Conservation (phyloP, 805 yeast genomes). For the Kazachstania bromeliacearum region DNA sequence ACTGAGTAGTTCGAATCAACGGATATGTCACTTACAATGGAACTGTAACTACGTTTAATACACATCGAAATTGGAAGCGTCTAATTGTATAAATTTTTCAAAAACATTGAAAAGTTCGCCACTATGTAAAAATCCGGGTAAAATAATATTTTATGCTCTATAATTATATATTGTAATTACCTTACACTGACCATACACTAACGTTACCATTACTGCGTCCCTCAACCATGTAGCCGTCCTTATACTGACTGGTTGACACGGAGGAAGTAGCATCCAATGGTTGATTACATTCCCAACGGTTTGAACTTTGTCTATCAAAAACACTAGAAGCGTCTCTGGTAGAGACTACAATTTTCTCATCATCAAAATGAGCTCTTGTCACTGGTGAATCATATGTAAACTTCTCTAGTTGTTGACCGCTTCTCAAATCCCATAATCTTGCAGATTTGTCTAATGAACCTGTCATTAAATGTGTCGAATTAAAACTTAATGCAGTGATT, state of each 20-base stretch:
- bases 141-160: too few relatives aligned
- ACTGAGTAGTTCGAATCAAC: too few relatives aligned
- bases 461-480: conserved; percentile 49
- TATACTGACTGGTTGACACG: conserved; percentile 51
- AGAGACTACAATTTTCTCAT: conserved; percentile 45
- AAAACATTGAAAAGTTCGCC: not conserved
- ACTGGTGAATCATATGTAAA: conserved; percentile 52
- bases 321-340: conserved; percentile 39
- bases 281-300: conserved; percentile 46
- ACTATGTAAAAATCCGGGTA: not conserved
- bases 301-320: conserved; percentile 45
- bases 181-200: conserved; percentile 51
- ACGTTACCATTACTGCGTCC: conserved; percentile 53
- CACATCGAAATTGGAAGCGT: too few relatives aligned
- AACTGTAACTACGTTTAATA: too few relatives aligned
- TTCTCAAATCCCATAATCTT: conserved; percentile 63
- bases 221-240: conserved; percentile 57
- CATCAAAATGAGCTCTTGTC: conserved; percentile 48
- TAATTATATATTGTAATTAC: too few relatives aligned
- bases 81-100: too few relatives aligned
- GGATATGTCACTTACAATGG: too few relatives aligned
- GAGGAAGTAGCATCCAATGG: conserved; percentile 47
- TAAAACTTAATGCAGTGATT: conserved; percentile 58
- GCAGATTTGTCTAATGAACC: conserved; percentile 55
- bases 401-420: conserved; percentile 51